Conservation (phyloP, 305 asterid genomes). For the Solanum hybrid region DNA sequence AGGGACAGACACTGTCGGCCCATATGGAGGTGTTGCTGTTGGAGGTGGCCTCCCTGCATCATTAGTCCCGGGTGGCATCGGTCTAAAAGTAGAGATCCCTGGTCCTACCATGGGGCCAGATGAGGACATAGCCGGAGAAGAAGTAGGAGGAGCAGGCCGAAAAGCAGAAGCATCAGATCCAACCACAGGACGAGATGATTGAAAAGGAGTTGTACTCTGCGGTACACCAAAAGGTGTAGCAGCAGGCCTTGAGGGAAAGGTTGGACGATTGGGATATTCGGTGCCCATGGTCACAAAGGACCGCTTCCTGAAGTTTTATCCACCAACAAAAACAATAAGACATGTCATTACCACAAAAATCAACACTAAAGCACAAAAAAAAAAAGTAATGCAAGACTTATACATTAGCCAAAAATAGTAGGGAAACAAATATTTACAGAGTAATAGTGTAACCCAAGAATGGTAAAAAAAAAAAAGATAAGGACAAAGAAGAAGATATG, state of each 20-base stretch:
- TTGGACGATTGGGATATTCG: slow-evolving; percentile 61
- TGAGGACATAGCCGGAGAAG: slow-evolving; percentile 34
- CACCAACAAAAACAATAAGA: not conserved
- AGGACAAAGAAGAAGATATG: not conserved
- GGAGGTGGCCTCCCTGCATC: slow-evolving; percentile 51
- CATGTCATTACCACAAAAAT: not conserved
- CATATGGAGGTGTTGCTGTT: slow-evolving; percentile 46
- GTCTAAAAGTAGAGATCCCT: slow-evolving; percentile 38
- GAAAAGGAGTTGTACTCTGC: slow-evolving; percentile 50
- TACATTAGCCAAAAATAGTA: not conserved
- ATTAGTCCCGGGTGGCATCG: slow-evolving; percentile 42
- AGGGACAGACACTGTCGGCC: slow-evolving; percentile 50
- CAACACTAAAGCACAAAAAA: not conserved
- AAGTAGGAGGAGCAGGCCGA: slow-evolving; percentile 43
- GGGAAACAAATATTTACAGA: not conserved
- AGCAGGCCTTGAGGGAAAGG: slow-evolving; percentile 49
- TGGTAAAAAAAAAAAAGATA: not conserved
- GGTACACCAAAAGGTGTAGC: slow-evolving; percentile 57
- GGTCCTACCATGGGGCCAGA: slow-evolving; percentile 50
- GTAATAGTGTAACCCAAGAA: not conserved
- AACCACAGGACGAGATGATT: slow-evolving; percentile 53
- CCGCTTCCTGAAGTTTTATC: slow-evolving; percentile 26
- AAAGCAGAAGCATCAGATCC: slow-evolving; percentile 63
- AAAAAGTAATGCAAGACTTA: not conserved
- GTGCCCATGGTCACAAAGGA: slow-evolving; percentile 61